Conservation (phyloP, 1,139 yeast genomes). For the Candida tetrigidarum region DNA sequence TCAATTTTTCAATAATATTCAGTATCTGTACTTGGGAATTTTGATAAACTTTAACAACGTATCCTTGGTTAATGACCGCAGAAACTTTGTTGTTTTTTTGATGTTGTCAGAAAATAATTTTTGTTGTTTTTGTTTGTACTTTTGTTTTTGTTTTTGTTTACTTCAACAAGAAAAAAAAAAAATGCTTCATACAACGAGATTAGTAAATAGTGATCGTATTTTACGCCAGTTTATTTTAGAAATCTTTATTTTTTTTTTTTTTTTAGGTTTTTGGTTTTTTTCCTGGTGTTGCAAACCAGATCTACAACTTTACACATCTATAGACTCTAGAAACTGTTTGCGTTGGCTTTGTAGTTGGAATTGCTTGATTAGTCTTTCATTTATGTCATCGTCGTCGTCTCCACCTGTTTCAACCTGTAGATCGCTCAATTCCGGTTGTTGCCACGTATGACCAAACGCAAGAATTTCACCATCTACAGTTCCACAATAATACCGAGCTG, state of each 20-base stretch:
- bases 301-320: background rate
- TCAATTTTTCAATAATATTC: too few species aligned
- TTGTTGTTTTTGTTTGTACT: too few species aligned
- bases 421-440: constrained; percentile 21
- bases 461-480: constrained; percentile 62
- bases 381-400: constrained; percentile 12
- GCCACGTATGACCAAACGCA: constrained; percentile 50
- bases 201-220: too few species aligned
- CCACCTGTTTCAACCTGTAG: constrained; percentile 12
- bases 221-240: too few species aligned
- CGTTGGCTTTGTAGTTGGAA: constrained; percentile 11
- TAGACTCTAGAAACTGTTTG: constrained; percentile 13
- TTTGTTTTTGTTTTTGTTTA: too few species aligned
- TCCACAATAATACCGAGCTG: constrained; percentile 53
- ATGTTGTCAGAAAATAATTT: too few species aligned
- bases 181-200: too few species aligned
- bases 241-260: too few species aligned
- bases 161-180: too few species aligned
- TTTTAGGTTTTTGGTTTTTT: background rate
- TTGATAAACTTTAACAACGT: too few species aligned
- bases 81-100: too few species aligned
- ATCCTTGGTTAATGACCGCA: too few species aligned
- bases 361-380: constrained; percentile 12
- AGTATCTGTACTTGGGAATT: background rate
- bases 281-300: background rate